Conservation (phyloP, 352 stramenopile species). For the Phytophthora brassicae region DNA sequence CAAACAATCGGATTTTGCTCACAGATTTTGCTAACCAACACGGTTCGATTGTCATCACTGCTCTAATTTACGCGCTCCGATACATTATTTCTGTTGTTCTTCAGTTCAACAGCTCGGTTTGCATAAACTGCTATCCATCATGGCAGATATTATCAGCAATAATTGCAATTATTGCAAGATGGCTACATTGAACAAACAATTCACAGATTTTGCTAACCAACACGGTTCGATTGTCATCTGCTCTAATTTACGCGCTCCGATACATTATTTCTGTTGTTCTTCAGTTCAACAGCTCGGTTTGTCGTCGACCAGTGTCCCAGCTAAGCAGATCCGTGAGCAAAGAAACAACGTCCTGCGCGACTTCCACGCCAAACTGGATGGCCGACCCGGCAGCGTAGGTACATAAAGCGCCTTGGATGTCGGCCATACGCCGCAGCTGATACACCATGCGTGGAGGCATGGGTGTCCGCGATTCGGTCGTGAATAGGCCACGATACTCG, state of each 20-base stretch:
- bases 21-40: no score
- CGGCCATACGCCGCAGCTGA: slow-evolving; percentile 70
- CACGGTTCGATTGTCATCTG: slow-evolving; percentile 11
- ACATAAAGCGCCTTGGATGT: slow-evolving; percentile 75
- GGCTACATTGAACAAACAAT: background rate
- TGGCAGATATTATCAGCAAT: no score
- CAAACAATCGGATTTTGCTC: no score
- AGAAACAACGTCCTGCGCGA: slow-evolving; percentile 78
- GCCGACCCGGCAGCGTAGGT: slow-evolving; percentile 58
- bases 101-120: slow-evolving; percentile 49
- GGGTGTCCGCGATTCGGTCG: slow-evolving; percentile 42
- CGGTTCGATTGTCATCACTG: slow-evolving; percentile 11
- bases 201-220: no score
- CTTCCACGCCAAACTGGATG: slow-evolving; percentile 79
- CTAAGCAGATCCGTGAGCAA: slow-evolving; percentile 67
- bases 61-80: background rate
- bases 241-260: background rate
- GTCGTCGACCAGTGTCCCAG: slow-evolving; percentile 65
- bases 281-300: slow-evolving; percentile 49
- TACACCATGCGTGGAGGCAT: slow-evolving; percentile 59
- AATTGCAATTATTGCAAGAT: no score
- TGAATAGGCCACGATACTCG: slow-evolving; percentile 67
- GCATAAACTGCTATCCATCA: no score
- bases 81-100: background rate
- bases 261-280: background rate